phyloP scores from a whole-genome alignment of 1,284 basidiomycete species.

The Termitomyces sp. region DNA sequence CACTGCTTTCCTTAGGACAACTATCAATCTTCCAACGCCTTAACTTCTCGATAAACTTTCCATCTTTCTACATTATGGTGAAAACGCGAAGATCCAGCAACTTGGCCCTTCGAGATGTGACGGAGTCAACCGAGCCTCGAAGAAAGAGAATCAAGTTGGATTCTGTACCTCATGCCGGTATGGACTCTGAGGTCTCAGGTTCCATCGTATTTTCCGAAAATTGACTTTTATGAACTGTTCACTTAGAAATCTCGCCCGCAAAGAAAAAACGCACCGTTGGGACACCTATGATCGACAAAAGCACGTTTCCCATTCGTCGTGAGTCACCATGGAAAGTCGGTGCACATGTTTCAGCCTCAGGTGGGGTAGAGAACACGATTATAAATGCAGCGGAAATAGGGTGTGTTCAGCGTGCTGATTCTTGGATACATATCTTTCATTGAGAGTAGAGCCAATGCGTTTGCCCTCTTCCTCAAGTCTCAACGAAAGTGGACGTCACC shows the following conservation, averaged over 20 bases:
- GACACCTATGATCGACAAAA: slow-evolving; percentile 11
- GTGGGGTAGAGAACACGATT: slow-evolving; percentile 73
- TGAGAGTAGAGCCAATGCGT: slow-evolving; percentile 63
- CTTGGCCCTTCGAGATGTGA: background rate
- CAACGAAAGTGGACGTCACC: slow-evolving; percentile 77
- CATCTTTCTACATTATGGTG: slow-evolving; percentile 2
- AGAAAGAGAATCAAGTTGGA: slow-evolving; percentile 11
- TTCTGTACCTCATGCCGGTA: background rate
- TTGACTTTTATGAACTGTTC: background rate
- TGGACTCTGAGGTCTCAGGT: background rate
- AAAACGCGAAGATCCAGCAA: slow-evolving; percentile 12
- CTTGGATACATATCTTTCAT: background rate
- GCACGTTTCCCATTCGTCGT: slow-evolving; percentile 26
- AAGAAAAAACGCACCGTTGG: slow-evolving; percentile 12
- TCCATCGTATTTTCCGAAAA: background rate
- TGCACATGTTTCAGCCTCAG: slow-evolving; percentile 78
- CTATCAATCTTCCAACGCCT: slow-evolving; percentile 1
- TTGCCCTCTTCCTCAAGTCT: slow-evolving; percentile 82
- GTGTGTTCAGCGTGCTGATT: slow-evolving; percentile 30
- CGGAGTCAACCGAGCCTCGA: background rate
- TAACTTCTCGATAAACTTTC: background rate
- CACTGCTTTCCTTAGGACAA: background rate
- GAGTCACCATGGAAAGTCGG: slow-evolving; percentile 63
- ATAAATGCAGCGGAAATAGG: slow-evolving; percentile 69
- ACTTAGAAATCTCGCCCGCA: background rate